Base-by-base conservation (phyloP, 164 flowering plant genomes). In the Berberis thunbergii region DNA sequence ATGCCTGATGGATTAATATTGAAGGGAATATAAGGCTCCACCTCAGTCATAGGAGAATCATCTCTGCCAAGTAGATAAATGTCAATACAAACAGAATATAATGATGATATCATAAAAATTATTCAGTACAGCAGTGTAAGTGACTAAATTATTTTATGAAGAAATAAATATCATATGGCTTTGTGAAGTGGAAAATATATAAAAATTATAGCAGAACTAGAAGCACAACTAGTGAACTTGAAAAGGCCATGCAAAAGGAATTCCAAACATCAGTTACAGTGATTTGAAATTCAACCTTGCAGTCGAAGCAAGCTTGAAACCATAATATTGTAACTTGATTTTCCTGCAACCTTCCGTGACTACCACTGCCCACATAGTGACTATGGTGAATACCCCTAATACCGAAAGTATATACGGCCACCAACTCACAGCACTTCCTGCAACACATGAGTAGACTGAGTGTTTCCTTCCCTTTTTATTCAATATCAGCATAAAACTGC, bases 1-100 rank as follows among this genome's bases (percentile, higher is more conserved):
- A 95, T 95, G 78, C 99, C 99, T 3, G 96, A 67, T 69, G 99
- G 99, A 79, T 95, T 95, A 61, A 95, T 95, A 74, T 91, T 95
- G 72, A 95, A 91, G 10, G 99, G 97, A 41, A 95, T 87, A 70
- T 95, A 95, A 8, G 96, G 96, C 77, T 91, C 97, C 76, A 94
- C 97, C 75, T 91, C 99, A 48, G 91, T 81, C 53, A 91, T 72
- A 12, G 91, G 91, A 7, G 97, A 89, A 52, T 78, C 89, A 64
- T 85, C 86, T 64, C 97, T 94, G 88, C 54, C 57, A 72, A 66
- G 66, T 55, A 69, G 45, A 57, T 8, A 57, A 59, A 48, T 55
- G 49, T 69, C 67, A 79, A 12, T 6, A 67, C 52, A 42, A 46
- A 46, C 6, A 8, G 49, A 46, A 46, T 4, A 26, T 26, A 26